Evolutionary conservation across 1,284 basidiomycete genomes (phyloP), one percentile per base, ranked within the genome.

Genomic region (Papiliotrema nemorosa): DNA sequence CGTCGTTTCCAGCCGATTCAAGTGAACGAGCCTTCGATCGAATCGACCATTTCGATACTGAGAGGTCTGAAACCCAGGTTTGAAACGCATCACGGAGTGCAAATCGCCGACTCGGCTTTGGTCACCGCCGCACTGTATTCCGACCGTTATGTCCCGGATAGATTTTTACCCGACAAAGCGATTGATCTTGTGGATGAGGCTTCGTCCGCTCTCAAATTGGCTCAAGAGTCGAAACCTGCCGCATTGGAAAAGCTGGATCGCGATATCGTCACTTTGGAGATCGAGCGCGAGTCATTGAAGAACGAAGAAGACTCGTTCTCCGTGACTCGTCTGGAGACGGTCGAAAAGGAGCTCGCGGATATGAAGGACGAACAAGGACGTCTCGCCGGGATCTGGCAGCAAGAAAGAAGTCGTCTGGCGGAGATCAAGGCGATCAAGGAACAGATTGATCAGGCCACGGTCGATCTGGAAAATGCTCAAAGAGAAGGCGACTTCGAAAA

Each of bases 211-310:
- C 78, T 96, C n/a, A 83, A 91, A 2, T 82, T 97, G 3, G 86
- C 90, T 1, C 91, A 93, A 63, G 93, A 96, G 69, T 86, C 83
- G 37, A 90, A 92, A 66, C 93, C 92, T 0, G 87, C 90, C 55
- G 84, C 84, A 54, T 79, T 97, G 2, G 91, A 96, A 65, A 78
- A 79, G 1, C 80, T 96, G 5, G 87, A 93, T 54, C 79, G 90
- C 27, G 84, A 88, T 49, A 85, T 93, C 38, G 80, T 92, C 60
- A 92, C 88, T 1, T 78, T 93, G 5, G 84, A 93, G 71, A 96
- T 96, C 59, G 92, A 97, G 73, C 77, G 89, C 13, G 89, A 91
- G 72, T 89, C 86, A 55, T 78, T 97, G 58, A 89, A 88, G 73
- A 90, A 90, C 49, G 93, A 96, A 73, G 79, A 79, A 3, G 92